These are phyloP conservation scores for Spinacia oleracea DNA, from an alignment of 179 eudicot species.

Conservation along the genomic window DNA sequence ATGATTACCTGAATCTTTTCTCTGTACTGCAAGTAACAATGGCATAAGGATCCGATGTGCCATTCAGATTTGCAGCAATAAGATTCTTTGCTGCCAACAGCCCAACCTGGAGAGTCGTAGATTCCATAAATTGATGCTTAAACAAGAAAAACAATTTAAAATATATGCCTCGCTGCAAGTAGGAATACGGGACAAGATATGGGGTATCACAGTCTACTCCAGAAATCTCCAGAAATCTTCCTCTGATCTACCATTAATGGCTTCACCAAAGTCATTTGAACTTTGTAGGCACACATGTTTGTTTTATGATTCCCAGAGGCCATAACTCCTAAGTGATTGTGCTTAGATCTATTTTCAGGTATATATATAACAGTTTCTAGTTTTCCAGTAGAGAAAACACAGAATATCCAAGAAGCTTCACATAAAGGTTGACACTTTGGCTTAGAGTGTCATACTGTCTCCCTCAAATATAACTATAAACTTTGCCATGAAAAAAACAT, in stretches of 20 bases:
- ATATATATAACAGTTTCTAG: neutral
- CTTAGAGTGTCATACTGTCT: neutral
- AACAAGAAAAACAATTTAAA: neutral
- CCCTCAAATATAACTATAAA: neutral
- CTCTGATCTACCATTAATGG: neutral
- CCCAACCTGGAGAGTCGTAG: conserved; percentile 48
- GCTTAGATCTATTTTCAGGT: neutral
- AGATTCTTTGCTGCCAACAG: conserved; percentile 77
- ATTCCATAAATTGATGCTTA: neutral
- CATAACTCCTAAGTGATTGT: neutral
- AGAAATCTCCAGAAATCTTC: neutral
- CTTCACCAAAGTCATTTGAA: neutral
- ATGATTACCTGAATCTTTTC: conserved; percentile 72
- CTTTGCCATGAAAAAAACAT: neutral
- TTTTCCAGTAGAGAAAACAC: too few species aligned
- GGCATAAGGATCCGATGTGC: conserved; percentile 82
- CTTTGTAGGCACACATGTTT: neutral
- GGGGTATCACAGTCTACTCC: neutral
- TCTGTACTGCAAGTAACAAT: conserved; percentile 69
- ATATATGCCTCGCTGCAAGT: neutral
- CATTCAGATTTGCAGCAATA: conserved; percentile 66
- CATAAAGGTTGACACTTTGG: neutral
- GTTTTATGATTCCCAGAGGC: neutral
- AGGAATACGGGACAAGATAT: neutral
- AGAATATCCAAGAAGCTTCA: neutral